Base-by-base conservation (phyloP, 2,329 filamentous ascomycete species). In the Aureobasidium uvarum region DNA sequence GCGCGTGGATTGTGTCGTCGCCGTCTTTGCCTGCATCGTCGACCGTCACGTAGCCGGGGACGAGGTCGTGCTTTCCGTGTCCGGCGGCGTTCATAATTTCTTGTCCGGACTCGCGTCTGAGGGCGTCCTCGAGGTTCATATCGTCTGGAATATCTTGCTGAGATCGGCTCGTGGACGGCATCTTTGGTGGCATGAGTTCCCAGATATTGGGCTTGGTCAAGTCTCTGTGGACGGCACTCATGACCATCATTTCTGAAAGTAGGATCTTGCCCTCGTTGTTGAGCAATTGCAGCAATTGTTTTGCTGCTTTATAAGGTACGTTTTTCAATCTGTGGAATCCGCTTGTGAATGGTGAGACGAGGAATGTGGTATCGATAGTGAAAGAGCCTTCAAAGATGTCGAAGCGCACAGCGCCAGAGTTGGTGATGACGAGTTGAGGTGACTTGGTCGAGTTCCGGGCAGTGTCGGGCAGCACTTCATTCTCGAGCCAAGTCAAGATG, bases 341-440 rank as follows among this genome's bases (percentile, higher is more conserved):
- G 76, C 89, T 96, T 1, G 86, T 86, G 74, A 99, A 99, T 0
- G 95, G 95, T 10, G 90, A 96, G 33, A 98, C 84, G 45, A 94
- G 88, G 74, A 87, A 98, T 0, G 90, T 91, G 4, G 88, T 89
- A 74, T 99, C 95, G 45, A 87, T 86, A 0, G 95, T 98, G 73
- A 98, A 98, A 0, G 88, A 81, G 0, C 95, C 95, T 75, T 94
- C 87, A 82, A 97, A 96, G 67, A 99, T 90, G 75, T 99, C 95
- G 76, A 98, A 99, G 51, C 95, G 90, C 69, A 99, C 87, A 3
- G 90, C 91, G 31, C 95, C 95, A 0, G 91, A 96, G 77, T 99
- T 99, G 65, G 90, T 82, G 59, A 98, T 85, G 36, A 89, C 87
- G 13, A 98, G 78, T 7, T 86, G 84, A 11, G 92, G 83, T n/a